These are phyloP conservation scores for Senna siamea DNA, from an alignment of 306 rosid species.

Conservation along the genomic window DNA sequence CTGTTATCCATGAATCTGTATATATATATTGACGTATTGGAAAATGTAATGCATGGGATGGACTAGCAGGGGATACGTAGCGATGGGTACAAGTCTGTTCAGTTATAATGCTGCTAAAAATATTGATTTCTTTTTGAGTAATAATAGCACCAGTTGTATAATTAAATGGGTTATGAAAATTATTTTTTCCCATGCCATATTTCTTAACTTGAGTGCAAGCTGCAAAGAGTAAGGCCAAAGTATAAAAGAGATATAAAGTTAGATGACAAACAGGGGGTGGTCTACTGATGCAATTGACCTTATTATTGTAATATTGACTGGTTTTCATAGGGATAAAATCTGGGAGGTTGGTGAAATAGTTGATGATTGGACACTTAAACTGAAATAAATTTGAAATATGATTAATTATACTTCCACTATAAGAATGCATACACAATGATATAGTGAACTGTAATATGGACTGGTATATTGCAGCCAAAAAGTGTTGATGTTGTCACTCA, in stretches of 20 bases:
- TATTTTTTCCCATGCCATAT: neutral
- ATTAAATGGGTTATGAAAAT: too few relatives aligned
- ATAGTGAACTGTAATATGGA: conserved; percentile 5
- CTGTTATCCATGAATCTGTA: neutral
- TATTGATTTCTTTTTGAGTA: too few relatives aligned
- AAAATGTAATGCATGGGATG: conserved; percentile 37
- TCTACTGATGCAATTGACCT: neutral
- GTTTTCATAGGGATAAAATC: conserved; percentile 31
- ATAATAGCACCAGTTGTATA: too few relatives aligned
- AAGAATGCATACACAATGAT: neutral
- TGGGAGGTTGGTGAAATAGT: conserved; percentile 49
- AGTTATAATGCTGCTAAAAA: conserved; percentile 25
- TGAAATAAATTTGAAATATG: conserved; percentile 34
- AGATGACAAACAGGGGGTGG: neutral
- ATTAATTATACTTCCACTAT: conserved; percentile 27
- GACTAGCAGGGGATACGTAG: conserved; percentile 51
- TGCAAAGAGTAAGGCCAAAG: conserved; percentile 6
- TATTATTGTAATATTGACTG: conserved; percentile 40
- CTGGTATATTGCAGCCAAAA: conserved; percentile 39
- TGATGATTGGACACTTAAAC: conserved; percentile 49
- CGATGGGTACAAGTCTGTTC: conserved; percentile 50
- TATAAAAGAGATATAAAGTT: conserved; percentile 13
- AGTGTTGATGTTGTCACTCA: conserved; percentile 46
- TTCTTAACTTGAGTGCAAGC: conserved; percentile 33
- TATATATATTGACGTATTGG: neutral